These are phyloP conservation scores for Mimosa bimucronata DNA, from an alignment of 306 rosid species.

Conservation along the genomic window DNA sequence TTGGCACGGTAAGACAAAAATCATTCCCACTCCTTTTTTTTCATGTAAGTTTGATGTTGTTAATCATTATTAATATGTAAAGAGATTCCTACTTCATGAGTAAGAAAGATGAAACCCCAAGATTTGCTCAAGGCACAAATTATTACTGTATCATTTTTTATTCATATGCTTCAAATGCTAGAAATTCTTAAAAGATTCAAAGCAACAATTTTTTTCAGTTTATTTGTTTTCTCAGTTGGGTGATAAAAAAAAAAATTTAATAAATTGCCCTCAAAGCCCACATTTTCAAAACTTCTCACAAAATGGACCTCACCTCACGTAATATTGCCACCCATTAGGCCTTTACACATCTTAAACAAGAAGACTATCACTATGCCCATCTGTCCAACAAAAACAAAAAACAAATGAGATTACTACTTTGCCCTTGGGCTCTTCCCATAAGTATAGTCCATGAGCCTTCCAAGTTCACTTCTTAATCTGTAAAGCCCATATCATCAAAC, in stretches of 20 bases:
- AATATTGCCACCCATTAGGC: background rate
- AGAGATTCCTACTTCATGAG: conserved; percentile 2
- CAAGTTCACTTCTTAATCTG: background rate
- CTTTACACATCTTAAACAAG: background rate
- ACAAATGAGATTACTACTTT: background rate
- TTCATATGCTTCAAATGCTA: background rate
- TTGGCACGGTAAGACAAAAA: background rate
- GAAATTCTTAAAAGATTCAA: background rate
- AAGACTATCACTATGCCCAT: background rate
- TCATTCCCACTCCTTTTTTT: background rate
- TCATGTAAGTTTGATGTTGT: background rate
- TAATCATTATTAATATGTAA: conserved; percentile 5
- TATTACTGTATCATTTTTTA: background rate
- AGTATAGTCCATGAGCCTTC: background rate
- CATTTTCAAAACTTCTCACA: background rate
- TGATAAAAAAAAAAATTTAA: background rate
- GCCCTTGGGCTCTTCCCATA: background rate
- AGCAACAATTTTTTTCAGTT: background rate
- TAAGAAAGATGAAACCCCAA: background rate
- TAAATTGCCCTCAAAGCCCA: background rate
- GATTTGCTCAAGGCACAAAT: background rate
- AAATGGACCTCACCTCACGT: background rate
- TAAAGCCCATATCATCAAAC: background rate
- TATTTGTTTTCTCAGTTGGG: background rate
- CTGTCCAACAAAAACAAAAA: too few relatives aligned